A percentile compares a stretch with the other conserved stretches of the same genome.
Conservation (phyloP, 768 basidiomycete species). For the Clathrus columnatus region DNA sequence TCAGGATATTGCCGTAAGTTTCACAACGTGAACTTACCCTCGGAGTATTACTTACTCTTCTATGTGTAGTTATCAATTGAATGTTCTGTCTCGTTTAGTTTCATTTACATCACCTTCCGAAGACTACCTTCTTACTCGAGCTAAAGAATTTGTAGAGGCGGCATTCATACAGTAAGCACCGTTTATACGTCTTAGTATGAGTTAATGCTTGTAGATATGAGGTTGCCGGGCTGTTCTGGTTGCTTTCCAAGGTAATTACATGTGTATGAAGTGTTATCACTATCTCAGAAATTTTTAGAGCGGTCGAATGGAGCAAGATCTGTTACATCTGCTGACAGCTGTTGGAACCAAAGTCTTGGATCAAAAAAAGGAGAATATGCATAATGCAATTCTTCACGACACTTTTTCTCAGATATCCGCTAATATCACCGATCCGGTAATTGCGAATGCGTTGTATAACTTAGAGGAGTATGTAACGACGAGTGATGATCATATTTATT, state of each 20-base stretch:
- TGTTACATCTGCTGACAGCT: constrained; percentile 47
- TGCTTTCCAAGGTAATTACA: constrained; percentile 45
- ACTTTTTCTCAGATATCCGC: constrained; percentile 41
- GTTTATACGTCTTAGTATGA: not conserved
- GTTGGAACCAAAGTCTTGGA: constrained; percentile 33
- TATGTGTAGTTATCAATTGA: constrained; percentile 1
- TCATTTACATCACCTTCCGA: constrained; percentile 27
- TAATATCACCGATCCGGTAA: constrained; percentile 40
- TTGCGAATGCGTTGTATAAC: constrained; percentile 45
- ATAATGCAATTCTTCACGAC: constrained; percentile 43
- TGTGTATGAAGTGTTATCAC: constrained; percentile 4
- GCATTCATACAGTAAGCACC: constrained; percentile 39
- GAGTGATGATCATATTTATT: constrained; percentile 48
- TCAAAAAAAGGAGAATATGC: constrained; percentile 28
- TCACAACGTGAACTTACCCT: not conserved
- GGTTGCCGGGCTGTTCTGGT: constrained; percentile 46
- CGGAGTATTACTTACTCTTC: not conserved
- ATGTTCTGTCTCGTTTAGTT: constrained; percentile 4
- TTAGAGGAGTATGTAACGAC: constrained; percentile 47
- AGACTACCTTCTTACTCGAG: constrained; percentile 51
- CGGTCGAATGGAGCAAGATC: constrained; percentile 37
- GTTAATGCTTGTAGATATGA: constrained; percentile 36
- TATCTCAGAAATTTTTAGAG: constrained; percentile 18
- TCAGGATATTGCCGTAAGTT: constrained; percentile 47
- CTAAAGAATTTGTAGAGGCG: constrained; percentile 43